Evolutionary conservation across 2,329 filamentous ascomycete species (phyloP).

Genomic region (Ophiostoma angusticollis): DNA sequence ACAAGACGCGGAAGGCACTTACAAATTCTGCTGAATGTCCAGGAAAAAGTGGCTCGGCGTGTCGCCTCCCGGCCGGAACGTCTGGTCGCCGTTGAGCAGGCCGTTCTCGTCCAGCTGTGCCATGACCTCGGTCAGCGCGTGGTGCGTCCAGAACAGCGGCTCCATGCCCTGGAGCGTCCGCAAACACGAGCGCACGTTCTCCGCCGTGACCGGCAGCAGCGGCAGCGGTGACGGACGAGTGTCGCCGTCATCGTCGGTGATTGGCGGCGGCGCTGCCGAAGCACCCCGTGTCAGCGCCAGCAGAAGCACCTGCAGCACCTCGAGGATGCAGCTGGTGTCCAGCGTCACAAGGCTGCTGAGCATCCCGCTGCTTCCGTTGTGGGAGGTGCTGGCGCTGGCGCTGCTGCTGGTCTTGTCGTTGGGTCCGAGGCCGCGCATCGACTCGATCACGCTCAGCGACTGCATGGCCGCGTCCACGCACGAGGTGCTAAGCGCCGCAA

Average conservation of each 20-base stretch:
- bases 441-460: slow-evolving; percentile 12
- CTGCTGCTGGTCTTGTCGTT: too few relatives aligned
- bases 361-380: too few relatives aligned
- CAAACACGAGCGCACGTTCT: slow-evolving; percentile 12
- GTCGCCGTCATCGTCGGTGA: neutral
- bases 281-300: slow-evolving; percentile 15
- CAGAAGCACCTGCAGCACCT: slow-evolving; percentile 17
- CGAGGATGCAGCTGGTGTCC: slow-evolving; percentile 15
- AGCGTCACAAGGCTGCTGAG: slow-evolving; percentile 16
- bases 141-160: slow-evolving; percentile 16
- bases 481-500: slow-evolving; percentile 13
- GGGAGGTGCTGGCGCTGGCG: too few relatives aligned
- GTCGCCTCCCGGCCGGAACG: slow-evolving; percentile 13
- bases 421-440: slow-evolving; percentile 14
- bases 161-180: slow-evolving; percentile 18
- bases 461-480: slow-evolving; percentile 16
- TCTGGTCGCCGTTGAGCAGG: slow-evolving; percentile 12
- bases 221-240: too few relatives aligned
- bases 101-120: slow-evolving; percentile 17
- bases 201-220: neutral
- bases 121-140: slow-evolving; percentile 16
- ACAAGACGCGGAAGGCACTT: too few relatives aligned
- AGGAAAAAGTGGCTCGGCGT: slow-evolving; percentile 13
- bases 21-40: slow-evolving; percentile 10
- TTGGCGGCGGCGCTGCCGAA: too few relatives aligned